phyloP scores from a whole-genome alignment of 208 protist species.

The Tritrichomonas musculus region DNA sequence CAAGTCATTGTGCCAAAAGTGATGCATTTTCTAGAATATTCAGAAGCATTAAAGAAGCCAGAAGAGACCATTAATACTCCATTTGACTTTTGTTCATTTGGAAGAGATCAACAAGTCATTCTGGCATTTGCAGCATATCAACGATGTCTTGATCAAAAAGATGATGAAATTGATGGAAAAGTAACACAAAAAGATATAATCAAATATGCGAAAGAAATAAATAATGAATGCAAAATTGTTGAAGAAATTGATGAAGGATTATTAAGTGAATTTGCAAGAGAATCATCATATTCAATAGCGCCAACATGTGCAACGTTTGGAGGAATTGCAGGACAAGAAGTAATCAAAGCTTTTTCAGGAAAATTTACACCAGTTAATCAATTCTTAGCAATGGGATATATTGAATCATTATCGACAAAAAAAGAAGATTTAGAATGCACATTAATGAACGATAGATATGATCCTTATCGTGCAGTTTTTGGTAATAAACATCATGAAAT shows the following conservation, averaged over 20 bases:
- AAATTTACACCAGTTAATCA: slow-evolving; percentile 66
- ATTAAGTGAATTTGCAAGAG: not conserved
- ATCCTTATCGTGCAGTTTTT: slow-evolving; percentile 82
- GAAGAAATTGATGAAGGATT: not conserved
- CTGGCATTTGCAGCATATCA: not conserved
- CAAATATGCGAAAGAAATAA: not conserved
- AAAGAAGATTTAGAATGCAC: not conserved
- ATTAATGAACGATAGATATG: slow-evolving; percentile 67
- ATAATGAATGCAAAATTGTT: not conserved
- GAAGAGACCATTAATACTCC: not conserved
- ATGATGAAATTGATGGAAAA: too few species aligned
- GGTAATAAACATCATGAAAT: slow-evolving; percentile 74
- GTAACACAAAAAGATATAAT: too few species aligned
- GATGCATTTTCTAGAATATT: slow-evolving; percentile 29
- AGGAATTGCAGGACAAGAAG: slow-evolving; percentile 62
- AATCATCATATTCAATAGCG: slow-evolving; percentile 12
- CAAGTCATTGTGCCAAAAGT: slow-evolving; percentile 27
- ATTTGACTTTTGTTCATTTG: slow-evolving; percentile 21
- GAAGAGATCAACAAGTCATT: slow-evolving; percentile 1
- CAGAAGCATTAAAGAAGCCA: slow-evolving; percentile 28
- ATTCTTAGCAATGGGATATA: slow-evolving; percentile 7
- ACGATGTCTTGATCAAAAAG: too few species aligned
- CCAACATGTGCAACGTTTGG: slow-evolving; percentile 54
- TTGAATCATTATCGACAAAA: slow-evolving; percentile 25
- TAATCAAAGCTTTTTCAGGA: slow-evolving; percentile 57